Evolutionary conservation across 164 flowering plant species (phyloP).

Genomic region (Stephania cephalantha): DNA sequence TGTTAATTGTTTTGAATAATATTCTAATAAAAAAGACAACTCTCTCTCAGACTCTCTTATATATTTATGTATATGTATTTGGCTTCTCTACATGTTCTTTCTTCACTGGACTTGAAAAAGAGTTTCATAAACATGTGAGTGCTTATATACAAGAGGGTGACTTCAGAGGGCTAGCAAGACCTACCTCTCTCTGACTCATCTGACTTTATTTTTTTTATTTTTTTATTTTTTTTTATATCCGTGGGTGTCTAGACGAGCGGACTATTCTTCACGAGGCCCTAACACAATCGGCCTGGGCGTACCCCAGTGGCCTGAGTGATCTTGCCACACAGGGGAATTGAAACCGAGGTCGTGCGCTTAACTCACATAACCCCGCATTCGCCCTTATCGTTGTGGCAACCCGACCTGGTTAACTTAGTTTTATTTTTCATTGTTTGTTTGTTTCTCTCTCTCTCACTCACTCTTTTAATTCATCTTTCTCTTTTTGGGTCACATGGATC

Average conservation of each 20-base stretch:
- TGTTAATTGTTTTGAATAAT: slow-evolving; percentile 12
- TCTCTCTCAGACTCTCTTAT: background rate
- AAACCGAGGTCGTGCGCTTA: too few species aligned
- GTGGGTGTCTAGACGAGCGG: too few species aligned
- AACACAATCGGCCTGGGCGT: too few species aligned
- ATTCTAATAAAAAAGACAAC: background rate
- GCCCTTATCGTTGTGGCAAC: too few species aligned
- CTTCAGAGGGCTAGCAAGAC: slow-evolving; percentile 7
- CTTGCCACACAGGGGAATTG: too few species aligned
- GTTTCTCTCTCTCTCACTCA: background rate
- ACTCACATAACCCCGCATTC: too few species aligned
- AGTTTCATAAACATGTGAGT: slow-evolving; percentile 22
- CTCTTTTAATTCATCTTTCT: slow-evolving; percentile 8
- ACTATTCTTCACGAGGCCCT: too few species aligned
- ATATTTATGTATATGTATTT: background rate
- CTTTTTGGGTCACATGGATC: slow-evolving; percentile 30
- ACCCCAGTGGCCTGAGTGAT: too few species aligned
- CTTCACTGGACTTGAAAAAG: slow-evolving; percentile 7
- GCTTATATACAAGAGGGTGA: slow-evolving; percentile 28
- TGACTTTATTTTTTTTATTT: slow-evolving; percentile 11
- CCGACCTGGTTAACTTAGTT: slow-evolving; percentile 1
- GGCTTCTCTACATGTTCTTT: background rate
- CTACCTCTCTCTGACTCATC: slow-evolving; percentile 32
- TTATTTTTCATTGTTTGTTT: background rate
- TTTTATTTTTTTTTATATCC: too few species aligned